Conservation (phyloP, 306 rosid genomes). For the Vigna radiata region DNA sequence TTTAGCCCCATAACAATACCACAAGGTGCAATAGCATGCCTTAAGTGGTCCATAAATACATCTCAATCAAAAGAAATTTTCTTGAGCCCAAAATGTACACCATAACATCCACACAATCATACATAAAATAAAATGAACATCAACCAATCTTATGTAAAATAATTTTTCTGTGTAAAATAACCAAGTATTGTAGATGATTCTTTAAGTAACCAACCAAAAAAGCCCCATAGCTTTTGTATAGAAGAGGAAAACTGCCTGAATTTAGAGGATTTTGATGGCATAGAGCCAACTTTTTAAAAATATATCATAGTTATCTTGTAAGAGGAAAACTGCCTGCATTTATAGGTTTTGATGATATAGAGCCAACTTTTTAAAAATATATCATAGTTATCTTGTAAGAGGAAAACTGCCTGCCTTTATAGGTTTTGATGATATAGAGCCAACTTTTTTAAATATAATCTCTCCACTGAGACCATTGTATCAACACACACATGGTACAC, state of each 20-base stretch:
- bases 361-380: no score
- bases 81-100: background rate
- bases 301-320: no score
- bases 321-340: no score
- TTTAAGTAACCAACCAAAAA: background rate
- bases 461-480: no score
- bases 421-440: no score
- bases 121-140: background rate
- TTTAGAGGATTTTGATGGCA: no score
- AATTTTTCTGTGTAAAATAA: background rate
- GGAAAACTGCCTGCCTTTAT: no score
- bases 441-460: no score
- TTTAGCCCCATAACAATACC: background rate
- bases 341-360: no score
- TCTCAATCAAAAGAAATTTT: background rate
- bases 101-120: background rate
- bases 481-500: no score
- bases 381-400: no score
- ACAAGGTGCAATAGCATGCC: background rate
- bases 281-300: no score
- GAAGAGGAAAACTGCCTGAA: background rate
- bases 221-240: background rate
- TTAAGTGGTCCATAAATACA: background rate
- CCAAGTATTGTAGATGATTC: background rate
- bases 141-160: background rate